Conservation (phyloP, 352 stramenopile genomes). For the Pythium myriotylum region DNA sequence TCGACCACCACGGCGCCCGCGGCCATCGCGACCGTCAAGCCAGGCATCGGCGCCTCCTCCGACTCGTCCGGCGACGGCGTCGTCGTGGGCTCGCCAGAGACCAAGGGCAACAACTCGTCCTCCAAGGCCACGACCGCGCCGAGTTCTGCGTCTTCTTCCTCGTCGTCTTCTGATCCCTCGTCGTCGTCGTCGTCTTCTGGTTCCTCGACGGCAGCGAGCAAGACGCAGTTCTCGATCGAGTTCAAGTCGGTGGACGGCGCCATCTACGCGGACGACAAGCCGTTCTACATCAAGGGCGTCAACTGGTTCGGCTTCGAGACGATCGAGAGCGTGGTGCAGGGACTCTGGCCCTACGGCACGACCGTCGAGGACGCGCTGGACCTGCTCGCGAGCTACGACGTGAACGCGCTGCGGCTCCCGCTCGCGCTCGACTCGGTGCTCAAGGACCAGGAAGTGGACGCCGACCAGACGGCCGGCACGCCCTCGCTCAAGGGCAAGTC, state of each 20-base stretch:
- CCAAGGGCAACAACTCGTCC: no score
- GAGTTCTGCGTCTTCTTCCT: neutral
- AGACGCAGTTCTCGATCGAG: slow-evolving; percentile 30
- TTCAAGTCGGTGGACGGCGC: slow-evolving; percentile 64
- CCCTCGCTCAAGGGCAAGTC: slow-evolving; percentile 46
- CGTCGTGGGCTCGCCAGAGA: no score
- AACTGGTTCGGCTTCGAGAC: slow-evolving; percentile 76
- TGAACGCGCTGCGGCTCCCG: slow-evolving; percentile 66
- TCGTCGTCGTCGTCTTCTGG: neutral
- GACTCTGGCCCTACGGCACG: slow-evolving; percentile 67
- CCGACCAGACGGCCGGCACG: slow-evolving; percentile 47
- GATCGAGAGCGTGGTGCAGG: slow-evolving; percentile 61
- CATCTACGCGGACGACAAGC: slow-evolving; percentile 53
- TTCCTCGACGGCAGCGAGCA: slow-evolving; percentile 11
- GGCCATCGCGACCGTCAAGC: neutral
- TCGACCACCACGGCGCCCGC: neutral
- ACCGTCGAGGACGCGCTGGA: slow-evolving; percentile 53
- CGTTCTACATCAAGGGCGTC: slow-evolving; percentile 68
- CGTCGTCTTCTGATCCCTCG: neutral
- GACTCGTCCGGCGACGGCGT: no score
- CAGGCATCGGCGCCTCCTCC: neutral
- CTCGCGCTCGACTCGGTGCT: slow-evolving; percentile 72
- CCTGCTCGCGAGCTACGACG: slow-evolving; percentile 44
- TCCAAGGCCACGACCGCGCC: neutral
- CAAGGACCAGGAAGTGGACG: slow-evolving; percentile 44